A percentile compares a stretch with the other conserved stretches of the same genome.
Conservation (phyloP, 352 stramenopile species). For the Discostella stelligera region DNA sequence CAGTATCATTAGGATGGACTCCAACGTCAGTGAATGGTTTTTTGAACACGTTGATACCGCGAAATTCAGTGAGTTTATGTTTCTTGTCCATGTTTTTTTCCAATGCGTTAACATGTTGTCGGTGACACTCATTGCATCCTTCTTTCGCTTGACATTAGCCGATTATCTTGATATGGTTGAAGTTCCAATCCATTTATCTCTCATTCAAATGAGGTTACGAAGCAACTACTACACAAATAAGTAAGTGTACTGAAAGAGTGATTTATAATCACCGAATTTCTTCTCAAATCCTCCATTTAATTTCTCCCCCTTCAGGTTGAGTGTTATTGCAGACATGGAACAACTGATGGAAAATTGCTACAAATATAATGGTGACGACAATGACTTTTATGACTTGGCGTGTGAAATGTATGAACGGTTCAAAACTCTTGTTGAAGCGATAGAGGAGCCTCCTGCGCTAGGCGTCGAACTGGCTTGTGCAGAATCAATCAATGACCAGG, state of each 20-base stretch:
- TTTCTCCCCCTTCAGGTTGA: too few relatives aligned
- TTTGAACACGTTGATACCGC: slow-evolving; percentile 53
- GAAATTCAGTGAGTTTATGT: slow-evolving; percentile 56
- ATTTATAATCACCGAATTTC: too few relatives aligned
- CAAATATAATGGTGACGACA: slow-evolving; percentile 76
- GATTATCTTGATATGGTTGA: slow-evolving; percentile 78
- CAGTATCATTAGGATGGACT: slow-evolving; percentile 42
- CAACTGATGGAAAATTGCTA: slow-evolving; percentile 78
- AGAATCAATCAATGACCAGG: neutral
- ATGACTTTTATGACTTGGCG: slow-evolving; percentile 56
- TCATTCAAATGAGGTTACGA: slow-evolving; percentile 55
- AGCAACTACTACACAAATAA: slow-evolving; percentile 74
- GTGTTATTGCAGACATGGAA: slow-evolving; percentile 69
- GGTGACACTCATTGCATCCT: too few relatives aligned
- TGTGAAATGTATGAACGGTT: slow-evolving; percentile 64
- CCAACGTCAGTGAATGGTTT: slow-evolving; percentile 54
- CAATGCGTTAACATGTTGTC: too few relatives aligned
- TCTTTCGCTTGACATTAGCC: too few relatives aligned
- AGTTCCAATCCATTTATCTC: slow-evolving; percentile 69
- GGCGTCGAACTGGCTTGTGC: neutral
- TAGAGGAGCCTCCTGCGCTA: slow-evolving; percentile 28
- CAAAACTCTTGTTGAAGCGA: slow-evolving; percentile 48
- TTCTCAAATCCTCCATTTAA: too few relatives aligned
- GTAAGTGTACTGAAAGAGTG: too few relatives aligned
- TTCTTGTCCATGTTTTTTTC: too few relatives aligned